Base-by-base conservation (phyloP, 768 basidiomycete species). In the Phlebiopsis gigantea region DNA sequence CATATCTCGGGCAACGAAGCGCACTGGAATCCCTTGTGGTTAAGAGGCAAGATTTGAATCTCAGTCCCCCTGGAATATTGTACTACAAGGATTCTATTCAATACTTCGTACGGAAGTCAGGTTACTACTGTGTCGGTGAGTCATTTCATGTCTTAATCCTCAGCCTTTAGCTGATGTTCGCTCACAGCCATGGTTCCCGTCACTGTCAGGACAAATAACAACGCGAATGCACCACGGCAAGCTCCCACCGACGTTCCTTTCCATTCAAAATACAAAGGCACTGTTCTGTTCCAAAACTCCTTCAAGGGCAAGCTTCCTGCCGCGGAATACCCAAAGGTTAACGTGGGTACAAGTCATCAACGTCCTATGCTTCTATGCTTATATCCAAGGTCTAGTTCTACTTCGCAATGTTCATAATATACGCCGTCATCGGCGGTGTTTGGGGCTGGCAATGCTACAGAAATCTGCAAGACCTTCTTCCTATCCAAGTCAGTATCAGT, bases 321-420 rank as follows among this genome's bases (percentile, higher is more conserved):
- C 5, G 81, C 90, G 5, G 97, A 99, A 69, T 97, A 98, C 71
- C 97, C 97, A 10, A 98, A 98, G 83, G 90, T 98, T 69, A 87
- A 83, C 57, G 94, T 97, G 15, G 8, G 51, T 46, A 5, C 10
- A 21, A 46, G 8, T 39, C n/a, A 9, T 2, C 34, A 2, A 39
- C 14, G 5, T 24, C 9, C 39, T n/a, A 49, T 17, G 34, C 47
- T 29, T 5, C n/a, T n/a, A 4, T 44, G 28, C 34, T 43, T n/a
- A 50, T 29, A 19, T 15, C 34, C 8, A 29, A 28, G 26, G 24
- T 10, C 34, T 53, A 95, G 93, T 97, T 97, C 71, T 97, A 97
- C 72, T 81, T 93, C 55, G 69, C 72, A 22, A 85, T 98, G 81
- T 89, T 90, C 69, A 65, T 93, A 39, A 72, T 87, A n/a, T 98